Base-by-base conservation (phyloP, 1,139 yeast species). In the Pichia kudriavzevii region DNA sequence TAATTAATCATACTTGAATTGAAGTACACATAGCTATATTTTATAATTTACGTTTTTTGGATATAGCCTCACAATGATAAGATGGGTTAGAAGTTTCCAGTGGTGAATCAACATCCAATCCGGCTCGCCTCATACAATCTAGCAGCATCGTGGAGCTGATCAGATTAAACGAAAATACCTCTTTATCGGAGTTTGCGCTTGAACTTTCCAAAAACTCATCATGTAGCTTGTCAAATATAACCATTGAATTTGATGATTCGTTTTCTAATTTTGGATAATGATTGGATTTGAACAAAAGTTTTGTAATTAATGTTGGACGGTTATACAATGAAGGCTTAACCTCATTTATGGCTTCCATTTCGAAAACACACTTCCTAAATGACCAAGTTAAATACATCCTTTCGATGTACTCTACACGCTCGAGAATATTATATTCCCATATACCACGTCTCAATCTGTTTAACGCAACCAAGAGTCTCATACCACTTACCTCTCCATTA, bases 361-460 rank as follows among this genome's bases (percentile, higher is more conserved):
- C 43, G 20, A 40, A 40, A 7, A 40, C 35, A 30, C 43, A 40
- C 32, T 32, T 36, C 9, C 41, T 35, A 15, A 37, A 40, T 22
- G 43, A 37, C 43, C 43, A 40, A 6, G 3, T 10, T 7, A 34
- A 26, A 18, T 24, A 40, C 19, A 34, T 37, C 5, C 32, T 36
- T 26, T 40, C 43, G n/a, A 40, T 37, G 17, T 31, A 30, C 14
- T 37, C 39, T 11, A 35, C 41, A 3, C 40, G 27, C 25, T 40
- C 43, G 11, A 40, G 26, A 6, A 40, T 34, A 15, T 40, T 40
- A 12, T 34, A 40, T 20, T 40, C 43, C 43, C 43, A 40, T 4
- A 40, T 36, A 10, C 41, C 32, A 9, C 32, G 18, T 18, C 41
- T 23, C 10, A 40, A 22, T 20, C 43, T 27, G 26, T 40, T 40